Evolutionary conservation across 129 eudicot species (phyloP).

Genomic region (Lactuca sativa): DNA sequence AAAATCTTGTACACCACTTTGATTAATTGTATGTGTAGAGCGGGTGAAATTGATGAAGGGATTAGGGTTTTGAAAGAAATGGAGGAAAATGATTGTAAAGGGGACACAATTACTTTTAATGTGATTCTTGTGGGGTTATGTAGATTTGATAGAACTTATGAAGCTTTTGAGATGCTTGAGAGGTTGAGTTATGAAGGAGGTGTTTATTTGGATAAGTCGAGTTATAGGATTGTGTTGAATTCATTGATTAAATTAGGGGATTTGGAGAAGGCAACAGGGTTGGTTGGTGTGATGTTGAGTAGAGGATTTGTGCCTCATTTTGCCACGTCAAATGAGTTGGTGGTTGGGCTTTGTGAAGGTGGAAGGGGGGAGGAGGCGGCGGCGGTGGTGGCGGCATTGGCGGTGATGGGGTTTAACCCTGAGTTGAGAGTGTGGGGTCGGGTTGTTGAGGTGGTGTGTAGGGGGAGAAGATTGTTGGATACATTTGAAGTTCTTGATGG

Average conservation of each 20-base stretch:
- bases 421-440: constrained; percentile 48
- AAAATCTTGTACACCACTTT: constrained; percentile 66
- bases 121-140: constrained; percentile 69
- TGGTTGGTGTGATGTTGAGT: constrained; percentile 52
- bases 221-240: constrained; percentile 64
- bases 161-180: constrained; percentile 60
- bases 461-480: constrained; percentile 63
- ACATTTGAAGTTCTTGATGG: constrained; percentile 53
- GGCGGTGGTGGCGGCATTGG: constrained; percentile 42
- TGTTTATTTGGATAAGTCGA: constrained; percentile 50
- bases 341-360: constrained; percentile 52
- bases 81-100: constrained; percentile 57
- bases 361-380: constrained; percentile 39
- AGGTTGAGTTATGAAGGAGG: constrained; percentile 54
- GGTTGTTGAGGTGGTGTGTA: constrained; percentile 44
- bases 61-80: constrained; percentile 63
- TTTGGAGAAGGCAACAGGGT: constrained; percentile 45
- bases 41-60: constrained; percentile 55
- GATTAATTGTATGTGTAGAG: constrained; percentile 61
- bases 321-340: constrained; percentile 61
- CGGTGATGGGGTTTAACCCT: constrained; percentile 52
- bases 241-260: constrained; percentile 43
- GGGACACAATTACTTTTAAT: constrained; percentile 69
- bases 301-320: constrained; percentile 68
- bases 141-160: constrained; percentile 41